Conservation (phyloP, 306 rosid genomes). For the Nissolia schottii region DNA sequence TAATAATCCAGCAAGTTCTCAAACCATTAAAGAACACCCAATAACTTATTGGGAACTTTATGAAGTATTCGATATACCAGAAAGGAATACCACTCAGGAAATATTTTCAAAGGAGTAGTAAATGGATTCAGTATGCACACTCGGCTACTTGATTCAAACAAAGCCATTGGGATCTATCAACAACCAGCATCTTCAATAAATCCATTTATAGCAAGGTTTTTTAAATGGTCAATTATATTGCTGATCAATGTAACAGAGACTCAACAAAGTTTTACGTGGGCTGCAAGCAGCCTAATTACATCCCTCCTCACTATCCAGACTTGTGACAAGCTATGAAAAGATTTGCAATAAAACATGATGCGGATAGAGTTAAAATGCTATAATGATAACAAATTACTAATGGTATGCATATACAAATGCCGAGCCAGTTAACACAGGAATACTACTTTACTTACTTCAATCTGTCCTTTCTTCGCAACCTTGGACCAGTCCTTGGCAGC, state of each 20-base stretch:
- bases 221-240: not conserved
- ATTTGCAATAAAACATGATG: not conserved
- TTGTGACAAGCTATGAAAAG: not conserved
- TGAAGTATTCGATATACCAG: not conserved
- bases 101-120: not conserved
- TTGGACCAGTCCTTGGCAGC: conserved; percentile 89
- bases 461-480: conserved; percentile 89
- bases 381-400: not conserved
- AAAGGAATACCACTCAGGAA: not conserved
- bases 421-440: not conserved
- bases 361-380: not conserved
- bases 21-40: conserved; percentile 19
- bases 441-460: conserved; percentile 69
- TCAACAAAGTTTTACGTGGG: not conserved
- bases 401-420: not conserved
- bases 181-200: not conserved
- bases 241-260: not conserved
- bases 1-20: not conserved
- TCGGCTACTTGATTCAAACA: not conserved
- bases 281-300: not conserved
- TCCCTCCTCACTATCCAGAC: not conserved
- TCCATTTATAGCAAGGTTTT: not conserved
- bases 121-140: not conserved
- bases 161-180: not conserved
- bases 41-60: conserved; percentile 9